These are phyloP conservation scores for Coemansia sp. DNA, from an alignment of 192 early-diverging fungal genomes.

Conservation along the genomic window DNA sequence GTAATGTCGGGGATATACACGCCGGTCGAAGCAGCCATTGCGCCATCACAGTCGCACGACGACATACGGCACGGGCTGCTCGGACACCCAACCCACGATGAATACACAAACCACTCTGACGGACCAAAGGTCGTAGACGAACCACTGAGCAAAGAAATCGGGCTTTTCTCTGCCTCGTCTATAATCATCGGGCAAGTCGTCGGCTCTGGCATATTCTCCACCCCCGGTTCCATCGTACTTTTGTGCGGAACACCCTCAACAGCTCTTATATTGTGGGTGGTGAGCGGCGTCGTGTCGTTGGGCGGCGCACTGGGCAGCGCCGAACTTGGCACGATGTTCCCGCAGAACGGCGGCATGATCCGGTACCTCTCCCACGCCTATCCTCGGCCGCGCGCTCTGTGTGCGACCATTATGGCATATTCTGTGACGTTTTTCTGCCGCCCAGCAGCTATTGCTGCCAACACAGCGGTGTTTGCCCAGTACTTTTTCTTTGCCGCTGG, in stretches of 20 bases:
- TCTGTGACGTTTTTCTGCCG: conserved; percentile 58
- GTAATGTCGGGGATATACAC: conserved; percentile 32
- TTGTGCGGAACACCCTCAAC: conserved; percentile 65
- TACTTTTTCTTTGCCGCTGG: conserved; percentile 58
- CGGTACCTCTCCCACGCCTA: conserved; percentile 77
- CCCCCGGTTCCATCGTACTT: conserved; percentile 70
- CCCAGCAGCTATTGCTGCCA: conserved; percentile 54
- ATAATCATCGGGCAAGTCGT: conserved; percentile 75
- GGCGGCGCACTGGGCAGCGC: conserved; percentile 83
- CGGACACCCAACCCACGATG: background rate
- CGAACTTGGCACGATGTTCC: conserved; percentile 85
- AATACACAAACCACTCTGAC: background rate
- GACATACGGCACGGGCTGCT: conserved; percentile 2
- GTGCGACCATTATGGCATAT: conserved; percentile 58
- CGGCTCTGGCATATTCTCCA: conserved; percentile 78
- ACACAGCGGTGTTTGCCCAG: conserved; percentile 51
- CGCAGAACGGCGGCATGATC: conserved; percentile 85
- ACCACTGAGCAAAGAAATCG: conserved; percentile 44
- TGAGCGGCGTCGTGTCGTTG: conserved; percentile 72
- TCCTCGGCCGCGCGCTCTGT: conserved; percentile 48
- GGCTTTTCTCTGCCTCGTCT: conserved; percentile 61
- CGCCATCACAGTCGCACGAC: conserved; percentile 8
- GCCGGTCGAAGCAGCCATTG: conserved; percentile 18
- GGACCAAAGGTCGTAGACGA: conserved; percentile 20
- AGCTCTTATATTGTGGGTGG: conserved; percentile 70